Evolutionary conservation across 2,329 filamentous ascomycete genomes (phyloP), one percentile per base, ranked within the genome.

Genomic region (Volutella citrinella): DNA sequence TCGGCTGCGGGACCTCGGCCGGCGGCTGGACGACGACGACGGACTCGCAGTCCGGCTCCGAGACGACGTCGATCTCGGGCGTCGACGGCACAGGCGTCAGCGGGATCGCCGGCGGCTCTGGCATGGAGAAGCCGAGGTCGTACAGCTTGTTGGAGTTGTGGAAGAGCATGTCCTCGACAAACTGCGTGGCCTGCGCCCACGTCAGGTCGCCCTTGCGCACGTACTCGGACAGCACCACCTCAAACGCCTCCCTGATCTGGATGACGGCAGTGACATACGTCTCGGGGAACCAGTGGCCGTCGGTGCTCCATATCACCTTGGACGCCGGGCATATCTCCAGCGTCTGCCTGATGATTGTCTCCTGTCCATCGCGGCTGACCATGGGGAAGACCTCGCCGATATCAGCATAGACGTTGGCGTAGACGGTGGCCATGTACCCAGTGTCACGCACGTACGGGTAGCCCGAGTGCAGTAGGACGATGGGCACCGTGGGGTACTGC

Each of bases 331-430:
- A 83, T 5, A 90, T 59, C 56, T 94, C 87, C 8, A 94, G 61
- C 2, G 85, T 78, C 54, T 93, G 77, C 27, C 80, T 76, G 10
- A 94, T 46, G 2, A 88, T 74, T 0, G 69, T 67, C 47, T 84
- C 80, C 56, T 94, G 86, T 0, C 86, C 88, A 38, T 87, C 79
- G 30, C 82, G 75, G 43, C 82, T 90, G 22, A 93, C 60, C 60
- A 81, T 82, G 0, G 87, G 87, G 40, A 93, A 94, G 0, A 93
- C 82, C 52, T 89, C 83, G 2, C 88, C 87, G 33, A 94, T 78
- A 52, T 94, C 88, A 10, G 87, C 76, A 54, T 88, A 93, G 3
- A 86, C 84, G 52, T 94, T 91, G 16, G 76, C 69, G 54, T 89
- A 93, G 15, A 85, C 79, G 1, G 76, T 78, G 0, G 87, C 85